Conservation (phyloP, 768 basidiomycete genomes). For the Phylloporus arenicola region DNA sequence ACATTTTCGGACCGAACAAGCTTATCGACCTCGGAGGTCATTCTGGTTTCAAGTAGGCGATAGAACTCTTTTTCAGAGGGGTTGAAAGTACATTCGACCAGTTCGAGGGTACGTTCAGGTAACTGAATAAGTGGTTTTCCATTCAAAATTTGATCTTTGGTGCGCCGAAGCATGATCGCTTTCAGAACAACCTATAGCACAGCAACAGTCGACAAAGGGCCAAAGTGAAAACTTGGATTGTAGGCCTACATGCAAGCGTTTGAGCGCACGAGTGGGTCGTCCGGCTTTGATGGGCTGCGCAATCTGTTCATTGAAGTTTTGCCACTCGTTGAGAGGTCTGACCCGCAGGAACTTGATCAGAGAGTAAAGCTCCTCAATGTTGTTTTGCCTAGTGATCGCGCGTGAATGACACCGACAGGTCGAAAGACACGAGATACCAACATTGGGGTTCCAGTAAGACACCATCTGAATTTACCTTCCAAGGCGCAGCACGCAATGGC, state of each 20-base stretch:
- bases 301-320: constrained; percentile 74
- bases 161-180: constrained; percentile 84
- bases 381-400: constrained; percentile 63
- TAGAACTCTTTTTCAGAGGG: constrained; percentile 78
- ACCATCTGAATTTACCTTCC: constrained; percentile 80
- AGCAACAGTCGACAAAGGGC: background rate
- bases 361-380: constrained; percentile 83
- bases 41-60: constrained; percentile 58
- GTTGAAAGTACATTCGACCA: constrained; percentile 77
- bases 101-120: constrained; percentile 64
- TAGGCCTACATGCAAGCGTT: constrained; percentile 63
- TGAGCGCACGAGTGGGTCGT: constrained; percentile 64
- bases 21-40: constrained; percentile 62
- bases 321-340: constrained; percentile 75
- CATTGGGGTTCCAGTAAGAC: constrained; percentile 81
- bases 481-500: constrained; percentile 75
- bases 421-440: constrained; percentile 21
- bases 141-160: constrained; percentile 65
- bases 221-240: background rate
- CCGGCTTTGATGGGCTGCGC: constrained; percentile 73
- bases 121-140: constrained; percentile 81
- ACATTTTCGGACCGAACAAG: constrained; percentile 49
- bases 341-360: constrained; percentile 85
- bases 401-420: background rate
- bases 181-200: constrained; percentile 67